Evolutionary conservation across 176 grass and related monocot species (phyloP), one percentile per base, ranked within the genome.

Genomic region (Eragrostis nindensis): DNA sequence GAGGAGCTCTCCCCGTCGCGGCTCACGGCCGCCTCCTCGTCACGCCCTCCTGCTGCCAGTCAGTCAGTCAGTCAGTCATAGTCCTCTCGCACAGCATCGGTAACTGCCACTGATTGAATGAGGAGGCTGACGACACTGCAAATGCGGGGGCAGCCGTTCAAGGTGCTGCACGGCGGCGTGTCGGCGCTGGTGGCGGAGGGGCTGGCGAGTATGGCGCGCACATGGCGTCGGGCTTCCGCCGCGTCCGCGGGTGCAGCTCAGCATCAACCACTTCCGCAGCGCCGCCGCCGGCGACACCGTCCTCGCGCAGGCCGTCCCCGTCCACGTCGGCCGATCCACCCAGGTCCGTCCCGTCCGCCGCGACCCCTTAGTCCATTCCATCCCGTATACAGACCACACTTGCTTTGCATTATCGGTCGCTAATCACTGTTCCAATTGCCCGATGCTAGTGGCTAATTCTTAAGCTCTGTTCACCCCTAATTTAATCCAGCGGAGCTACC

Each of bases 151-250:
- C 82, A 98, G 92, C 92, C 92, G 80, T 98, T 98, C 90, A 94
- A 91, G 88, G 95, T 98, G 81, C 59, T 98, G 60, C 95, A 98
- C 84, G 92, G 95, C 57, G 88, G 92, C 67, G 77, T 94, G 61
- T 98, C 92, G 40, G 92, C 92, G 8, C 68, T 94, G 71, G 87
- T 98, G 60, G 86, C 92, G 0, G 95, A 98, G 88, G 84, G 78
- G 53, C 83, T 98, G 13, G 95, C 86, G 5, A 94, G 95, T 90
- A 94, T 98, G 95, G 95, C 27, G 90, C 95, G 63, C 95, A 98
- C 92, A 88, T 98, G 86, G 95, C 95, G 8, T 92, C 87, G 0
- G 90, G 92, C 0, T 94, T 78, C 85, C 80, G 80, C 29, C 92
- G 92, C 54, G 82, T 98, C 26, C 95, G 41, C 92, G 95, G 18